phyloP scores from a whole-genome alignment of 495 filamentous ascomycete species.

The Penicillium subrubescens region DNA sequence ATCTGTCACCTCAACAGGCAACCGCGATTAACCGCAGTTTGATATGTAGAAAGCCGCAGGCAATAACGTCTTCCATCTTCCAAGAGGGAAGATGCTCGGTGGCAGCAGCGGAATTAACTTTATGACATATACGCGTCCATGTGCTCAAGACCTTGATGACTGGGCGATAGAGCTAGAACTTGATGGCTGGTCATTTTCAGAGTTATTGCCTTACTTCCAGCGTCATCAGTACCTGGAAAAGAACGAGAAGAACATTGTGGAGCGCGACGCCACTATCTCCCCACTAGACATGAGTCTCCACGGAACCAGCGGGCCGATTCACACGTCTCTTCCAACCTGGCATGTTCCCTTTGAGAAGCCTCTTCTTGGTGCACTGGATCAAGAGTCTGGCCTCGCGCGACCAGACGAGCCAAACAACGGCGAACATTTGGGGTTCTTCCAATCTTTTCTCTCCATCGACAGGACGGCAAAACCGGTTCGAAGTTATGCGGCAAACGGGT shows the following conservation, averaged over 20 bases:
- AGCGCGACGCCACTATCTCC: not conserved
- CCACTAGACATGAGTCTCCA: not conserved
- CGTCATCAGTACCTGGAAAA: conserved; percentile 23
- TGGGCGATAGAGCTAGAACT: conserved; percentile 50
- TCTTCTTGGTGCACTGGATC: conserved; percentile 8
- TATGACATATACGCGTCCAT: conserved; percentile 40
- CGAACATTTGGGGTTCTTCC: conserved; percentile 22
- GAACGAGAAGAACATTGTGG: conserved; percentile 2
- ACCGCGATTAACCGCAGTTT: not conserved
- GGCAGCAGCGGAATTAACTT: conserved; percentile 23
- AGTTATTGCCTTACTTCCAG: conserved; percentile 45
- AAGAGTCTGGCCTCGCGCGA: conserved; percentile 4
- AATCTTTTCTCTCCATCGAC: conserved; percentile 35
- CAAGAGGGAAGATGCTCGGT: conserved; percentile 25
- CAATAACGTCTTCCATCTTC: conserved; percentile 12
- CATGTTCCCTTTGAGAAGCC: conserved; percentile 10
- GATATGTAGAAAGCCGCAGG: conserved; percentile 3
- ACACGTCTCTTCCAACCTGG: conserved; percentile 4
- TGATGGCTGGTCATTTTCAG: conserved; percentile 44
- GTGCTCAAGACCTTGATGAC: conserved; percentile 36
- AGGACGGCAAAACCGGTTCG: conserved; percentile 39
- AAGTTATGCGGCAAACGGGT: conserved; percentile 42
- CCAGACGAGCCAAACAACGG: conserved; percentile 16
- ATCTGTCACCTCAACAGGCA: not conserved
- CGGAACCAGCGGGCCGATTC: conserved; percentile 1